phyloP scores from a whole-genome alignment of 164 flowering plant genomes.

The Berberis thunbergii region DNA sequence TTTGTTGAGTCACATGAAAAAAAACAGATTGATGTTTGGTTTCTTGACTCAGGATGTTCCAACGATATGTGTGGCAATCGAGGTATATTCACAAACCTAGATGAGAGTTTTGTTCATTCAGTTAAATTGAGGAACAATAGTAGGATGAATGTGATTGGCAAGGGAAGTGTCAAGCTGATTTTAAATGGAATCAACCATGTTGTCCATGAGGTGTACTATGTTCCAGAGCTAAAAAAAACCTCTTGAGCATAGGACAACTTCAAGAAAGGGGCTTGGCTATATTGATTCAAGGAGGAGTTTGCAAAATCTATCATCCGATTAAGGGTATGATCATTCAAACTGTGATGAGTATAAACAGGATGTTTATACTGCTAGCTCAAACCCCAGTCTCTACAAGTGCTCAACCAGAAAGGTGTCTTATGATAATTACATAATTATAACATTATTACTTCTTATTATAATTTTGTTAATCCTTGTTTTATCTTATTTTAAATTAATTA shows the following conservation, averaged over 20 bases:
- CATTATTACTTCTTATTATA: too few relatives aligned
- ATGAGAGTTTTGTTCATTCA: background rate
- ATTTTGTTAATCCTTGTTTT: too few relatives aligned
- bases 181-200: background rate
- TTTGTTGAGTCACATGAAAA: background rate
- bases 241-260: slow-evolving; percentile 1
- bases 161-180: background rate
- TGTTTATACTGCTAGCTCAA: slow-evolving; percentile 8
- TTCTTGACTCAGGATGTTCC: too few relatives aligned
- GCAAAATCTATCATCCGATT: background rate
- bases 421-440: too few relatives aligned
- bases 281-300: background rate
- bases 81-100: background rate
- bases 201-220: background rate
- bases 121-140: too few relatives aligned
- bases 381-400: background rate
- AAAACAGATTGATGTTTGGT: background rate
- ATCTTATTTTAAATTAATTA: too few relatives aligned
- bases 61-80: background rate
- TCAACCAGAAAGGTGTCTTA: background rate
- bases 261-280: slow-evolving; percentile 4
- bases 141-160: too few relatives aligned
- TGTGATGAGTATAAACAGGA: slow-evolving; percentile 11
- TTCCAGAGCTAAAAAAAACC: slow-evolving; percentile 2
- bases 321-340: slow-evolving; percentile 1